A percentile compares a stretch with the other conserved stretches of the same genome.
Evolutionary conservation across 805 yeast species (phyloP).

Genomic region (Saccharomycopsis olivae): DNA sequence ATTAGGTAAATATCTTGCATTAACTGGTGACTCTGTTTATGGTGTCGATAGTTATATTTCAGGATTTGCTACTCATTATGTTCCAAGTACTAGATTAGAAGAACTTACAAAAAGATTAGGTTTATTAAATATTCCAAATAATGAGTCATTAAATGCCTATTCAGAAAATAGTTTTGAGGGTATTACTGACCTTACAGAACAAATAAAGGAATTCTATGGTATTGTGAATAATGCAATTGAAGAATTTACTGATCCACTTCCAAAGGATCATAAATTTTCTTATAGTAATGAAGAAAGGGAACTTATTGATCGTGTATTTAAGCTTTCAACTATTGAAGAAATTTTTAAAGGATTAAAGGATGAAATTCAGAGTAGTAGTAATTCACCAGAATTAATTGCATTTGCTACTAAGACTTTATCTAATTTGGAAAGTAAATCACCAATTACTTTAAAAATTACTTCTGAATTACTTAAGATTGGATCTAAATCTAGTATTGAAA

Average conservation of each 20-base stretch:
- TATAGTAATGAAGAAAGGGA: constrained; percentile 30
- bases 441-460: constrained; percentile 67
- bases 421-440: constrained; percentile 56
- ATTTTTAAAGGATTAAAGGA: constrained; percentile 35
- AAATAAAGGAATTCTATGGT: constrained; percentile 33
- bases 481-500: constrained; percentile 42
- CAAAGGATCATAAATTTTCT: constrained; percentile 37
- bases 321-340: constrained; percentile 35
- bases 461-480: constrained; percentile 59
- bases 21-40: constrained; percentile 69
- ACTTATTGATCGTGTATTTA: constrained; percentile 62
- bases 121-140: constrained; percentile 33
- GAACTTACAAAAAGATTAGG: constrained; percentile 57
- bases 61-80: constrained; percentile 88
- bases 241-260: constrained; percentile 57
- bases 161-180: constrained; percentile 13
- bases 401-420: constrained; percentile 54
- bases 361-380: constrained; percentile 21
- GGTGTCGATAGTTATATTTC: constrained; percentile 76
- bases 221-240: constrained; percentile 66
- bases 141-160: constrained; percentile 20
- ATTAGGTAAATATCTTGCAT: constrained; percentile 74
- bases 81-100: constrained; percentile 52
- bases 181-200: constrained; percentile 18
- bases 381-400: neutral